phyloP scores from a whole-genome alignment of 2,329 filamentous ascomycete species.

The Aureobasidium namibiae region DNA sequence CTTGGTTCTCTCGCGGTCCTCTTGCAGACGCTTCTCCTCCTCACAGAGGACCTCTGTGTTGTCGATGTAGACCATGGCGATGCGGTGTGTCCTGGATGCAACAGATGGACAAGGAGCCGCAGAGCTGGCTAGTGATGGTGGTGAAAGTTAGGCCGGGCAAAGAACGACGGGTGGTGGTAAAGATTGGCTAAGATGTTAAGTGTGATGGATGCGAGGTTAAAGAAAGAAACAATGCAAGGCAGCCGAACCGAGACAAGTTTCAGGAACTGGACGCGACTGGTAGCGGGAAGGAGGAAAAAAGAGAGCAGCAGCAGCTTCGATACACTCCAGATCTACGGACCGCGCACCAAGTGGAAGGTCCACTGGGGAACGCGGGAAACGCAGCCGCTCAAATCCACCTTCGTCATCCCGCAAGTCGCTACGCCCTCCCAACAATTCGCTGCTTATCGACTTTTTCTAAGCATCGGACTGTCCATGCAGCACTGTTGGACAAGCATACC shows the following conservation, averaged over 20 bases:
- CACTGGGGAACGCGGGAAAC: slow-evolving; percentile 8
- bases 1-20: slow-evolving; percentile 72
- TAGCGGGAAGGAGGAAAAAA: background rate
- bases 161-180: background rate
- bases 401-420: slow-evolving; percentile 5
- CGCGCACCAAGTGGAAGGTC: background rate
- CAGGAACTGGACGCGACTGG: slow-evolving; percentile 9
- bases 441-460: slow-evolving; percentile 3
- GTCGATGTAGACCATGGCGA: slow-evolving; percentile 78
- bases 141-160: background rate
- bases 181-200: slow-evolving; percentile 1
- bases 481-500: background rate
- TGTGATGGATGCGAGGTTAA: slow-evolving; percentile 5
- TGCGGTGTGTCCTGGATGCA: background rate
- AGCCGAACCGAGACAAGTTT: slow-evolving; percentile 11
- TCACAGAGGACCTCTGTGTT: slow-evolving; percentile 78
- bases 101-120: background rate
- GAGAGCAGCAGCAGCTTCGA: background rate
- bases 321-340: background rate
- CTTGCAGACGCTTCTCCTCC: slow-evolving; percentile 82
- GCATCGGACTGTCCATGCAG: background rate
- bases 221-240: slow-evolving; percentile 6
- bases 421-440: slow-evolving; percentile 1
- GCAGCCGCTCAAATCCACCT: background rate
- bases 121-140: background rate